Evolutionary conservation across 2,329 filamentous ascomycete species (phyloP).

Genomic region (Colletotrichum sp.): DNA sequence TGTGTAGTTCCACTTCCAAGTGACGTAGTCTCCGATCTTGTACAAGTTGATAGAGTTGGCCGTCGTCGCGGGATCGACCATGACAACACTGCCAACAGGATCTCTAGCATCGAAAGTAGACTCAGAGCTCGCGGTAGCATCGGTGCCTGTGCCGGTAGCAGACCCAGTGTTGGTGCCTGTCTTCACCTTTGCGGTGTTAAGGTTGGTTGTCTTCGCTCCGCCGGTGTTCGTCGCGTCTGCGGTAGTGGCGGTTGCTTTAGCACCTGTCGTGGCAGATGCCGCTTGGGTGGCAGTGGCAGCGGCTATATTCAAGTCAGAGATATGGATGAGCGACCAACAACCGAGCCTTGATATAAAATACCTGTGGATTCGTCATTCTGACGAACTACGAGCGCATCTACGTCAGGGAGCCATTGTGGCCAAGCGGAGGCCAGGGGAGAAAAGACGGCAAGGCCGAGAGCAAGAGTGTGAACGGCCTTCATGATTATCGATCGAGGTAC

Average conservation of each 20-base stretch:
- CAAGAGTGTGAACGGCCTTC: constrained; percentile 25
- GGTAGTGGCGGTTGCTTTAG: constrained; percentile 22
- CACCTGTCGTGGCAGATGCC: constrained; percentile 13
- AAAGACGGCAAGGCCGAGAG: constrained; percentile 22
- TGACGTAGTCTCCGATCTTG: constrained; percentile 65
- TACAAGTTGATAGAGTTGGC: constrained; percentile 54
- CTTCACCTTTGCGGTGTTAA: constrained; percentile 42
- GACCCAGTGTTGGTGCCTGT: constrained; percentile 26
- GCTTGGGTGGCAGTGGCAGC: constrained; percentile 4
- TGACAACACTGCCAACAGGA: constrained; percentile 53
- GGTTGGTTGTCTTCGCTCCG: constrained; percentile 37
- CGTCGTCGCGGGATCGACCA: constrained; percentile 45
- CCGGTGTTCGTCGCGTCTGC: constrained; percentile 25
- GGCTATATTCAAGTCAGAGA: neutral
- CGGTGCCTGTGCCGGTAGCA: constrained; percentile 28
- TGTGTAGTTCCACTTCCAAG: constrained; percentile 71
- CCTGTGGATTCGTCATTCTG: constrained; percentile 39
- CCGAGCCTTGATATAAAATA: constrained; percentile 3
- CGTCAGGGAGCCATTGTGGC: constrained; percentile 60
- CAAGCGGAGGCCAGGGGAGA: constrained; percentile 56
- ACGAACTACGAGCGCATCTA: constrained; percentile 58
- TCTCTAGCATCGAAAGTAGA: constrained; percentile 51
- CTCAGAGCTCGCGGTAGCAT: constrained; percentile 28
- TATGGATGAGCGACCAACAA: neutral
- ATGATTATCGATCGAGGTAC: neutral